Evolutionary conservation across 2,329 filamentous ascomycete species (phyloP).

Genomic region (Gnomoniopsis smithogilvyi): DNA sequence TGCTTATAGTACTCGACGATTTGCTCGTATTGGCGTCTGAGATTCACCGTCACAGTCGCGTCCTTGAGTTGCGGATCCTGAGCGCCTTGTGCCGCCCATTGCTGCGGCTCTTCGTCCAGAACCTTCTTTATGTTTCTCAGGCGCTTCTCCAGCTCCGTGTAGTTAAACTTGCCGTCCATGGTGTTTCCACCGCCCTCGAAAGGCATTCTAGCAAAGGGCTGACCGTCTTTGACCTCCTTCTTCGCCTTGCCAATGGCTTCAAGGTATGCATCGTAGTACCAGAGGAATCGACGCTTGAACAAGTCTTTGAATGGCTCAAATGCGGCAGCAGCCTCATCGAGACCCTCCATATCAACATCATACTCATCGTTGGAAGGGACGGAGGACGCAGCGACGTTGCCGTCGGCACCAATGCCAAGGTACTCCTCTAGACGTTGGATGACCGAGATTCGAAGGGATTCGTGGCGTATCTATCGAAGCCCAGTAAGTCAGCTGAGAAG

Average conservation of each 20-base stretch:
- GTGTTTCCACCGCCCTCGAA: constrained; percentile 75
- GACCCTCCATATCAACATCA: constrained; percentile 48
- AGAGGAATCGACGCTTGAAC: constrained; percentile 87
- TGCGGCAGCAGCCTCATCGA: constrained; percentile 47
- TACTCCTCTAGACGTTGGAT: constrained; percentile 82
- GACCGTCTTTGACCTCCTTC: constrained; percentile 59
- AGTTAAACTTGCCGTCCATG: constrained; percentile 88
- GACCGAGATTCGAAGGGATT: constrained; percentile 81
- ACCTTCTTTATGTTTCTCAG: constrained; percentile 65
- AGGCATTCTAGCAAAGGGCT: constrained; percentile 74
- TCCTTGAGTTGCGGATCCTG: constrained; percentile 58
- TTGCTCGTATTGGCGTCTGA: constrained; percentile 82
- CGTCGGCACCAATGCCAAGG: constrained; percentile 59
- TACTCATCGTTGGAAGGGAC: constrained; percentile 34
- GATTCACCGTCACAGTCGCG: constrained; percentile 72
- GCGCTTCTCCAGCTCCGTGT: constrained; percentile 67
- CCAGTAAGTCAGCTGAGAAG: not conserved
- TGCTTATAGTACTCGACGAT: constrained; percentile 72
- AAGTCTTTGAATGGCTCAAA: constrained; percentile 90
- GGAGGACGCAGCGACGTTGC: constrained; percentile 33
- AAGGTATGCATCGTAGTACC: constrained; percentile 92
- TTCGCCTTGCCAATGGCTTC: constrained; percentile 64
- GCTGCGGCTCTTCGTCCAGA: constrained; percentile 67
- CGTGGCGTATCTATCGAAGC: constrained; percentile 72
- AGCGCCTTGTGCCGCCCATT: constrained; percentile 70